Evolutionary conservation across 371 early-diverging fungal genomes (phyloP), one percentile per base, ranked within the genome.

Genomic region (Mortierella sp.): DNA sequence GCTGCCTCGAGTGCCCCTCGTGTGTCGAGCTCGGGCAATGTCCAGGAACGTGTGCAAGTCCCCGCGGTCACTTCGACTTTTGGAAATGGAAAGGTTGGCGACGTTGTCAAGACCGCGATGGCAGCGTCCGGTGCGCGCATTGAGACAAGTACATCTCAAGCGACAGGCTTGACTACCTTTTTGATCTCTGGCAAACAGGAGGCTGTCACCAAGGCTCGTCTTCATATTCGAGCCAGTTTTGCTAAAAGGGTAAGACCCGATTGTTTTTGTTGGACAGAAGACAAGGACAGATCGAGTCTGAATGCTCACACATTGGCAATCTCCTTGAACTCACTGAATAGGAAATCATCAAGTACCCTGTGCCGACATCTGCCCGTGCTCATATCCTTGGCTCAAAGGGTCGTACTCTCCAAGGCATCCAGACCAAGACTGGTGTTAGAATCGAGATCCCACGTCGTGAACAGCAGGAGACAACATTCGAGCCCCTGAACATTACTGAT

Each of bases 331-430:
- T 10, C 34, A 47, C 14, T 38, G 12, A 23, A 18, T 46, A 78
- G 80, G 69, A 68, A 57, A 81, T 55, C 2, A 76, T 86, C 62
- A 80, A 83, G 26, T 73, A 95, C 19, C 83, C 85, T 21, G 90
- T 97, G 14, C 98, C 98, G 27, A 84, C 87, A 31, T 84, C 87
- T 47, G 93, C 89, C 19, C 91, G 95, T 60, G 89, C 93, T 21
- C 91, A 89, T 80, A 84, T 98, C 30, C 83, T 96, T 39, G 98
- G 98, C 59, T 74, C 90, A 45, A 92, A 91, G 66, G 97, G 97
- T 39, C 80, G 86, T 48, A 94, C 88, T 26, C 82, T 97, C 56
- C 84, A 89, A 73, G 82, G 82, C 43, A 90, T 98, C 60, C 91
- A 89, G 69, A 68, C 71, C 19, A 88, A 88, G 60, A 95, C 97